Evolutionary conservation across 768 basidiomycete genomes (phyloP).

Genomic region (Psilocybe sp.): DNA sequence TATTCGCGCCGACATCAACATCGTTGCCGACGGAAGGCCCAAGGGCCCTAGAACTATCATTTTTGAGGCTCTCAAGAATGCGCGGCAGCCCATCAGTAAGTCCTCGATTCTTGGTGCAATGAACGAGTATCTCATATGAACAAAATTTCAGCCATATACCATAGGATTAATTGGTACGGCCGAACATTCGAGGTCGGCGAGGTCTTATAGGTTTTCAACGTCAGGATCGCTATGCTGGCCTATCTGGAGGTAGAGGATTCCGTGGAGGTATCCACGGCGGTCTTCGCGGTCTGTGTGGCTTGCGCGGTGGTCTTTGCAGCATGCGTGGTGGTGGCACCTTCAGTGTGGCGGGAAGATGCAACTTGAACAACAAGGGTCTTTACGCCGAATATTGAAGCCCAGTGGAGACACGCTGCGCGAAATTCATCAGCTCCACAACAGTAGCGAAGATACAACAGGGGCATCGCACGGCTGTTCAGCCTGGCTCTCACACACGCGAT

Average conservation of each 20-base stretch:
- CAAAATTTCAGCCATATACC: conserved; percentile 75
- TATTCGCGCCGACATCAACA: conserved; percentile 94
- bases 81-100: conserved; percentile 87
- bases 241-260: conserved; percentile 63
- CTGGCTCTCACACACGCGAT: too few relatives aligned
- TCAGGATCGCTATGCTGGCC: conserved; percentile 86
- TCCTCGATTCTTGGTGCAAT: conserved; percentile 12
- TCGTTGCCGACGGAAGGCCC: conserved; percentile 87
- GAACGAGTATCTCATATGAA: neutral
- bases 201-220: conserved; percentile 25
- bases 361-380: conserved; percentile 84
- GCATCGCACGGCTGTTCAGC: too few relatives aligned
- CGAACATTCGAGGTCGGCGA: conserved; percentile 94
- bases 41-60: conserved; percentile 98
- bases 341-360: conserved; percentile 56
- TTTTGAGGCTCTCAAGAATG: conserved; percentile 88
- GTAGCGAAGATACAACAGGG: too few relatives aligned
- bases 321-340: conserved; percentile 47
- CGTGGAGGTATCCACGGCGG: conserved; percentile 51
- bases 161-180: conserved; percentile 97
- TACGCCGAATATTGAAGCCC: conserved; percentile 87
- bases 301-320: conserved; percentile 11
- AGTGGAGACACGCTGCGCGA: too few relatives aligned
- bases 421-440: too few relatives aligned
- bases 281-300: conserved; percentile 44